phyloP scores from a whole-genome alignment of 257 asterid species.

The Catharanthus roseus region DNA sequence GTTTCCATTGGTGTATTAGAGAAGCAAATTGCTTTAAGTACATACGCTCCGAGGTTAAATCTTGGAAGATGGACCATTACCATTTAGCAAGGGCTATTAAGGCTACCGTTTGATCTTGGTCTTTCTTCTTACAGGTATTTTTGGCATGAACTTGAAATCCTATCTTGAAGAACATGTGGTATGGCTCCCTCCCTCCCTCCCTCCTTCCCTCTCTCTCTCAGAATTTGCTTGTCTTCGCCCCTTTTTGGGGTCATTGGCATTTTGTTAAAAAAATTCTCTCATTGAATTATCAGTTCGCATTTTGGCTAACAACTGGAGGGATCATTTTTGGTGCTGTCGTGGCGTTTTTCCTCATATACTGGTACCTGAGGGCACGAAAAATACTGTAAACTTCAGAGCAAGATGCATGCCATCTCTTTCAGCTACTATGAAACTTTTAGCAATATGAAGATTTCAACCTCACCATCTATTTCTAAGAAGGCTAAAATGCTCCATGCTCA shows the following conservation, averaged over 20 bases:
- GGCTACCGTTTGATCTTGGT: background rate
- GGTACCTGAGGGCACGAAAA: slow-evolving; percentile 70
- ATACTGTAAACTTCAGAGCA: slow-evolving; percentile 40
- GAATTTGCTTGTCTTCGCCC: too few species aligned
- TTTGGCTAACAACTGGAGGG: slow-evolving; percentile 94
- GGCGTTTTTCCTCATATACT: slow-evolving; percentile 69
- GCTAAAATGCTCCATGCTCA: background rate
- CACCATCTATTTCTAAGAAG: too few species aligned
- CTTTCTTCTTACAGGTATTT: slow-evolving; percentile 62
- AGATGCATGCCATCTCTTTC: slow-evolving; percentile 12
- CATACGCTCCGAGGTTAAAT: background rate
- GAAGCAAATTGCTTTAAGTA: background rate
- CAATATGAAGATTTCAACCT: background rate
- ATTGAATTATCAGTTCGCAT: slow-evolving; percentile 59
- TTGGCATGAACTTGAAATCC: slow-evolving; percentile 97
- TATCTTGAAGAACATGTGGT: slow-evolving; percentile 92
- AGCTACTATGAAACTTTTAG: background rate
- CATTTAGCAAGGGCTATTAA: background rate
- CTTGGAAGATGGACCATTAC: background rate
- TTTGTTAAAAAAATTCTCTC: slow-evolving; percentile 10
- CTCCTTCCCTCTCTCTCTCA: background rate
- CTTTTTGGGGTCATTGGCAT: slow-evolving; percentile 1
- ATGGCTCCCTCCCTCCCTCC: slow-evolving; percentile 15
- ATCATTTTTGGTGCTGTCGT: slow-evolving; percentile 62
- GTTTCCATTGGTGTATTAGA: background rate